Evolutionary conservation across 2,329 filamentous ascomycete species (phyloP), one percentile per base, ranked within the genome.

Genomic region (Trichoderma sp.): DNA sequence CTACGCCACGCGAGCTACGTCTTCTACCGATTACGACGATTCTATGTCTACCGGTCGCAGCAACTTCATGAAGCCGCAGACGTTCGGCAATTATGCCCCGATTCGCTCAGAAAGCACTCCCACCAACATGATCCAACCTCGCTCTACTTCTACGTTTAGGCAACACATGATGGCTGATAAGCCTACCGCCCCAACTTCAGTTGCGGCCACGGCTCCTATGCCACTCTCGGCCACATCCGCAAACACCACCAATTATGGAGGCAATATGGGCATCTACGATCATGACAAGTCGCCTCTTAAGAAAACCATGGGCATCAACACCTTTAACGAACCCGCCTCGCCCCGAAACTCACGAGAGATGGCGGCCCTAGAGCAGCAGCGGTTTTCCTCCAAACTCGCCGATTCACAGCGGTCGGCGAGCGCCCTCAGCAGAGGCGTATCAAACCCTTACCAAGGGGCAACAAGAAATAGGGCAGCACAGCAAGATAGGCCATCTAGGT

Each of bases 211-310:
- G 51, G 75, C 18, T 75, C 70, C 53, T 74, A 68, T 24, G 53
- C 73, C 34, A 43, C 74, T 18, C 75, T 70, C 67, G 1, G 39
- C 57, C 9, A 53, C 79, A 15, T 76, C 76, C 6, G 75, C 74
- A 63, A 71, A 78, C 1, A 79, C 73, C 8, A 69, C 76, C 5
- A 79, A 77, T 72, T 84, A 83, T 78, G 94, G 94, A 18, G 94
- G 95, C 3, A 95, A 88, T 78, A 84, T 97, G 64, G 94, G 95
- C 15, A 87, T 97, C 1, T 94, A 91, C 80, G 91, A 88, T 6
- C 93, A 97, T 79, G 90, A 90, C 6, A 92, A 91, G 53, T 97
- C 93, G 12, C 95, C 95, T 0, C 81, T 98, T 14, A 92, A 94
- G 77, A 97, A 97, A 80, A 87, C 92, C 2, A 84, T 84, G 15